Evolutionary conservation across 768 basidiomycete species (phyloP), one percentile per base, ranked within the genome.

Genomic region (Rhodotorula taiwanensis): DNA sequence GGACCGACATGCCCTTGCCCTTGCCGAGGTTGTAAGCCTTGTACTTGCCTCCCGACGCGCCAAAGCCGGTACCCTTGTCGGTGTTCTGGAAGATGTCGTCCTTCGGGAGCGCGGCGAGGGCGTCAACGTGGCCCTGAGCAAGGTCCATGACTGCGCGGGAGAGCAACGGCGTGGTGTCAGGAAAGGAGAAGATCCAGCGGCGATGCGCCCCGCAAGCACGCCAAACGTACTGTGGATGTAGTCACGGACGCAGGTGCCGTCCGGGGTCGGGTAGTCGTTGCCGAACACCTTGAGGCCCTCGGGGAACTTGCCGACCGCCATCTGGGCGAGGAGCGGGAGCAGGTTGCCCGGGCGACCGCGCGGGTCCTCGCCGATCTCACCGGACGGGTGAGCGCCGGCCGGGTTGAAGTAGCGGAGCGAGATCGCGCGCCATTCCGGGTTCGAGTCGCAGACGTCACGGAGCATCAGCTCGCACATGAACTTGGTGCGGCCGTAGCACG

Each of bases 371-470:
- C 95, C 95, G 57, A 99, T 93, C 64, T 80, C 76, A 45, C 95
- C 95, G 27, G 92, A 95, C 3, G 92, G 89, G 76, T 98, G 94
- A 1, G 94, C 93, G n/a, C 95, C 95, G 42, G 90, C 95, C 67
- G 95, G 95, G 76, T 99, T 99, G 87, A 99, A 99, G 78, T 98
- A 99, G 58, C 95, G 83, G 67, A 98, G 80, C 49, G 89, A 88
- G 73, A 95, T 83, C 0, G 84, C 88, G 42, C 84, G 80, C 88
- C 89, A 94, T 72, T 89, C 83, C 60, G 89, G 84, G 52, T 75
- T 86, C 86, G 81, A 71, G 62, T 85, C 81, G 75, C 88, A 91
- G 27, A 95, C 77, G 75, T 99, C 95, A 71, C 87, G 82, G 67
- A 98, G 81, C 72, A 98, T 83, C 50, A 82, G 84, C 77, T 99